These are phyloP conservation scores for Saxophila tyrrhenica DNA, from an alignment of 495 filamentous ascomycete species.

Conservation along the genomic window DNA sequence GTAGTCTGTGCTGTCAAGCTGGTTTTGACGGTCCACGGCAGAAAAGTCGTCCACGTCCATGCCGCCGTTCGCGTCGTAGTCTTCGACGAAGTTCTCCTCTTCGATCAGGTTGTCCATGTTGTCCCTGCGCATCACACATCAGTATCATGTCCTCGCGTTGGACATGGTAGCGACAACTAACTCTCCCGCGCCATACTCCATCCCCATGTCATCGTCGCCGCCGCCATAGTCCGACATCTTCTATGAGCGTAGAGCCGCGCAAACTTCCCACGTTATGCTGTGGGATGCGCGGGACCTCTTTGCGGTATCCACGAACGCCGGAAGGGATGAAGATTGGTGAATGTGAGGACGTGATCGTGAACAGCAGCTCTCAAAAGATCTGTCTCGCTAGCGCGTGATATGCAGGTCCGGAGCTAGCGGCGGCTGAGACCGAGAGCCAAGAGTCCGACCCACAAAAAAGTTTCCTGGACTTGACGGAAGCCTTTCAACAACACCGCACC, in stretches of 20 bases:
- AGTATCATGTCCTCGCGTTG: conserved; percentile 1
- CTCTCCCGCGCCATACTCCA: conserved; percentile 30
- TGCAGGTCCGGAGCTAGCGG: too few relatives aligned
- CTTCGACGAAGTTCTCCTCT: conserved; percentile 27
- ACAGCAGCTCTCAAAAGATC: too few relatives aligned
- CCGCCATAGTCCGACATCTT: conserved; percentile 80
- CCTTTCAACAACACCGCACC: too few relatives aligned
- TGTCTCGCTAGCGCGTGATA: too few relatives aligned
- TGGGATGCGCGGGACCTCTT: too few relatives aligned
- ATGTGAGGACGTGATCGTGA: too few relatives aligned
- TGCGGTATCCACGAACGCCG: too few relatives aligned
- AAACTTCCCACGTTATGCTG: too few relatives aligned
- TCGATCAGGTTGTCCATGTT: conserved; percentile 59
- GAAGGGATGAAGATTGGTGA: too few relatives aligned
- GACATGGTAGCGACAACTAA: conserved; percentile 10
- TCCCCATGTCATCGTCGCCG: conserved; percentile 50
- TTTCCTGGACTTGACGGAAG: too few relatives aligned
- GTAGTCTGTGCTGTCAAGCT: conserved; percentile 38
- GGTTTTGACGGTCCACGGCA: conserved; percentile 34
- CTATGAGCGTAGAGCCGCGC: too few relatives aligned
- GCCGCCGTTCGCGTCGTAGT: conserved; percentile 13
- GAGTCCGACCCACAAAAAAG: not conserved
- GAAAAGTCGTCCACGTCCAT: conserved; percentile 21
- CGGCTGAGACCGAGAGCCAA: too few relatives aligned
- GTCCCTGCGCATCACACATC: conserved; percentile 22